Percentiles rank a stretch among this genome's conserved stretches.
Conservation (phyloP, 805 yeast species). For the Metschnikowia henanensis region DNA sequence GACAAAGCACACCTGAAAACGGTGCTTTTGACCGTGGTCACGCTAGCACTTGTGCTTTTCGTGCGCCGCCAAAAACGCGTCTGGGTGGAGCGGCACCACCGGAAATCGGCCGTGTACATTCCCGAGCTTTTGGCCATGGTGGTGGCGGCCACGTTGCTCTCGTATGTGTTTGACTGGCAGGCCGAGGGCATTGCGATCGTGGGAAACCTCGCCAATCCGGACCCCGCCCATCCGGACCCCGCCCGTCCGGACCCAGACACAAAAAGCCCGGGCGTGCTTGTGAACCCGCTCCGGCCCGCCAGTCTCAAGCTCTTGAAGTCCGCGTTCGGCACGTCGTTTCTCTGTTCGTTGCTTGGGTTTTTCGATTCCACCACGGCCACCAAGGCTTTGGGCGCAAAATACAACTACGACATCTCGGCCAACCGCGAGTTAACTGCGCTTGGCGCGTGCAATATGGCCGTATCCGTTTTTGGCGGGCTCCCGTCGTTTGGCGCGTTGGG, state of each 20-base stretch:
- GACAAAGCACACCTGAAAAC: conserved; percentile 11
- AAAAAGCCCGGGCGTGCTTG: not conserved
- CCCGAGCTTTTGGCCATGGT: conserved; percentile 37
- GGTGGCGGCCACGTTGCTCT: conserved; percentile 27
- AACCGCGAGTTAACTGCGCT: conserved; percentile 36
- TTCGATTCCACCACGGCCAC: conserved; percentile 38
- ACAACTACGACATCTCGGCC: conserved; percentile 32
- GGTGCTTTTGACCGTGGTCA: conserved; percentile 20
- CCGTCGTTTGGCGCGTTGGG: conserved; percentile 40
- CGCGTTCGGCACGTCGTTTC: conserved; percentile 30
- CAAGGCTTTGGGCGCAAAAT: conserved; percentile 31
- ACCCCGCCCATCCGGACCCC: too few relatives aligned
- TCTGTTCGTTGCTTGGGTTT: conserved; percentile 34
- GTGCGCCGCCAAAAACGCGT: conserved; percentile 21
- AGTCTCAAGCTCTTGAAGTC: conserved; percentile 23
- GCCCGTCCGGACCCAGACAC: conserved; percentile 4
- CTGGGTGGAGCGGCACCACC: conserved; percentile 18
- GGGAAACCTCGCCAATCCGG: conserved; percentile 24
- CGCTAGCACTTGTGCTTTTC: conserved; percentile 23
- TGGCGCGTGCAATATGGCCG: conserved; percentile 29
- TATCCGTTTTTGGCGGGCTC: conserved; percentile 30
- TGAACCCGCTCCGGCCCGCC: conserved; percentile 25
- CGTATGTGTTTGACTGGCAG: conserved; percentile 26
- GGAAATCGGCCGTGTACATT: conserved; percentile 24
- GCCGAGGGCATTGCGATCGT: conserved; percentile 29